Percentiles rank a stretch among this genome's conserved stretches.
Conservation (phyloP, 2,329 filamentous ascomycete species). For the Colletotrichum sp. region DNA sequence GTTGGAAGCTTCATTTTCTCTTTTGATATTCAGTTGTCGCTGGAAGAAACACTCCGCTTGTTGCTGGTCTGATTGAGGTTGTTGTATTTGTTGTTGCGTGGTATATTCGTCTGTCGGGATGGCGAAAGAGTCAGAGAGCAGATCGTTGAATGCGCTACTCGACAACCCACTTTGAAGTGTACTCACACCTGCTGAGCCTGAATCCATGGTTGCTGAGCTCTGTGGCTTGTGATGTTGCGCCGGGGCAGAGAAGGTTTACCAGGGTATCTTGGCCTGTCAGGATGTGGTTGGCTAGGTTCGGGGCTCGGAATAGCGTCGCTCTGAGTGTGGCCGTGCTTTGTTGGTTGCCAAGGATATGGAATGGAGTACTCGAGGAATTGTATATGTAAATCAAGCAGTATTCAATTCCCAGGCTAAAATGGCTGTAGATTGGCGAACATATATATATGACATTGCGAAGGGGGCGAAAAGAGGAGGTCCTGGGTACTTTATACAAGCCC, state of each 20-base stretch:
- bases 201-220: neutral
- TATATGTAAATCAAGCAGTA: neutral
- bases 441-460: neutral
- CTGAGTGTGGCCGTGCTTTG: neutral
- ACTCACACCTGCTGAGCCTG: neutral
- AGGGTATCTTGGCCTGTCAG: neutral
- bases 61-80: neutral
- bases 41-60: neutral
- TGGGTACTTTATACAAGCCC: neutral
- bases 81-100: neutral
- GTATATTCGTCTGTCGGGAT: neutral
- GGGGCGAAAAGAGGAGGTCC: neutral
- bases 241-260: neutral
- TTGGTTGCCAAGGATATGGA: neutral
- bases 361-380: neutral
- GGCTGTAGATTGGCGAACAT: neutral
- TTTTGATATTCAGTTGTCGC: neutral
- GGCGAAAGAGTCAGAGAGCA: neutral
- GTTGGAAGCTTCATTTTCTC: neutral
- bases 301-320: neutral
- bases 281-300: neutral
- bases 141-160: neutral
- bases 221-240: neutral
- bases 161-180: constrained; percentile 3
- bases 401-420: neutral